A percentile compares a stretch with the other conserved stretches of the same genome.
phyloP scores from a whole-genome alignment of 2,329 filamentous ascomycete genomes.

The Colletotrichum trifolii region DNA sequence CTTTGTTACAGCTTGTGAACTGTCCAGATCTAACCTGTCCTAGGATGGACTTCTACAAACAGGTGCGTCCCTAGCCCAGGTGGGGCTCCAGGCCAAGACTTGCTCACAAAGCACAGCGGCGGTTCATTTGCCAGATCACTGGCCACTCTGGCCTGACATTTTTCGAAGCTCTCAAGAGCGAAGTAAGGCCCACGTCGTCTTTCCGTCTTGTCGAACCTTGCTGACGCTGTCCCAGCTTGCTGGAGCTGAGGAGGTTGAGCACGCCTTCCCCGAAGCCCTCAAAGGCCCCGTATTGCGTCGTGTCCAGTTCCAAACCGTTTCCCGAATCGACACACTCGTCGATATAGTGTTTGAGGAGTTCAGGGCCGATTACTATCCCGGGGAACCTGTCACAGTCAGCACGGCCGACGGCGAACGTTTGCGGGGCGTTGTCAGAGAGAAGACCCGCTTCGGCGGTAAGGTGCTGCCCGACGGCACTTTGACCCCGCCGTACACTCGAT shows the following conservation, averaged over 20 bases:
- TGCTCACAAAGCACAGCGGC: conserved; percentile 63
- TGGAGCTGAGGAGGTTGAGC: conserved; percentile 89
- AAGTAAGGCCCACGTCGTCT: conserved; percentile 68
- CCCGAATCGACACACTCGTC: conserved; percentile 84
- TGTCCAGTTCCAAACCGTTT: conserved; percentile 91
- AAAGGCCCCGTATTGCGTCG: conserved; percentile 90
- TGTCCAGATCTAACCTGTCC: conserved; percentile 44
- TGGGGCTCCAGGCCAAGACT: conserved; percentile 34
- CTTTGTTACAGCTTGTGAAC: background rate
- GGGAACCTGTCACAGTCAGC: conserved; percentile 82
- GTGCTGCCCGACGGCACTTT: conserved; percentile 75
- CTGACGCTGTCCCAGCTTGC: conserved; percentile 63
- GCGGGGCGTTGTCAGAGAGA: conserved; percentile 84
- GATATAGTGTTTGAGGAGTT: conserved; percentile 81
- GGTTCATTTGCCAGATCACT: conserved; percentile 96
- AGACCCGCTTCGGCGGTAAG: conserved; percentile 78
- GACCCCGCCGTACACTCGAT: conserved; percentile 78
- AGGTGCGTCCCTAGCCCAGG: conserved; percentile 64
- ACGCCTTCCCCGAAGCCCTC: conserved; percentile 88
- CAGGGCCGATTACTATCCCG: conserved; percentile 90
- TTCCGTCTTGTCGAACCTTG: conserved; percentile 15
- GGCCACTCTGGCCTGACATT: conserved; percentile 92
- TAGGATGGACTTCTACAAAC: conserved; percentile 93
- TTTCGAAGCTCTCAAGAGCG: conserved; percentile 91
- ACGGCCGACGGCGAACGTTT: conserved; percentile 75